These are phyloP conservation scores for Dentipellis sp. DNA, from an alignment of 768 basidiomycete genomes.

Conservation along the genomic window DNA sequence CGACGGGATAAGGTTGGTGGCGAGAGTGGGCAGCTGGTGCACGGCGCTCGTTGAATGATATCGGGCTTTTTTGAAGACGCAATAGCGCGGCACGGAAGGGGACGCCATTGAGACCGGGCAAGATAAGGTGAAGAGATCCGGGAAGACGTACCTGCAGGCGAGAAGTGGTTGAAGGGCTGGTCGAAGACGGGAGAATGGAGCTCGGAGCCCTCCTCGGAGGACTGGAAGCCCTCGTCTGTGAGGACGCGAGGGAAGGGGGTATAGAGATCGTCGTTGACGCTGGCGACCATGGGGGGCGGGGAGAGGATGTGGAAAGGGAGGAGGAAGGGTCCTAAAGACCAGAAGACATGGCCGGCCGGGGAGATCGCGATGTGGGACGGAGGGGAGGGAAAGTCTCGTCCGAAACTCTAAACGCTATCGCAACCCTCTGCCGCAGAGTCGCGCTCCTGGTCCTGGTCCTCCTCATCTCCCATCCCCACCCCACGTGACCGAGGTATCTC, in stretches of 20 bases:
- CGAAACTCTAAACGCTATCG: not conserved
- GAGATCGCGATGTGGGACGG: not conserved
- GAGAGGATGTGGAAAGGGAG: slow-evolving; percentile 15
- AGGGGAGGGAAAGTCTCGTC: not conserved
- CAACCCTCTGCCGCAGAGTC: not conserved
- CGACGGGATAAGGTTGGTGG: slow-evolving; percentile 9
- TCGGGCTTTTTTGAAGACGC: slow-evolving; percentile 56
- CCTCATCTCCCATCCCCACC: not conserved
- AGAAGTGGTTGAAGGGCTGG: slow-evolving; percentile 32
- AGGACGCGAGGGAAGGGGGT: slow-evolving; percentile 44
- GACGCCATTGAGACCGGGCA: slow-evolving; percentile 3
- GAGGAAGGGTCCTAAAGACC: slow-evolving; percentile 23
- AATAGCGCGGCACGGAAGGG: no score
- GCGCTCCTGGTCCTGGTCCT: not conserved
- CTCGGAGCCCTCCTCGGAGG: slow-evolving; percentile 70
- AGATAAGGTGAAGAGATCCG: slow-evolving; percentile 5
- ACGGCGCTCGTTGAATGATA: slow-evolving; percentile 29
- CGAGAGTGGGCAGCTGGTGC: slow-evolving; percentile 5
- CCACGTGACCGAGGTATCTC: not conserved
- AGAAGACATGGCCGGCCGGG: slow-evolving; percentile 11
- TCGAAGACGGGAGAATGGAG: slow-evolving; percentile 67
- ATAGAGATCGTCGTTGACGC: slow-evolving; percentile 44
- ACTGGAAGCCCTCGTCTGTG: slow-evolving; percentile 59
- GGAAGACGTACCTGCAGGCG: slow-evolving; percentile 23
- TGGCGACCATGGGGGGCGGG: slow-evolving; percentile 42